These are phyloP conservation scores for Cercophora scortea DNA, from an alignment of 495 filamentous ascomycete species.

Conservation along the genomic window DNA sequence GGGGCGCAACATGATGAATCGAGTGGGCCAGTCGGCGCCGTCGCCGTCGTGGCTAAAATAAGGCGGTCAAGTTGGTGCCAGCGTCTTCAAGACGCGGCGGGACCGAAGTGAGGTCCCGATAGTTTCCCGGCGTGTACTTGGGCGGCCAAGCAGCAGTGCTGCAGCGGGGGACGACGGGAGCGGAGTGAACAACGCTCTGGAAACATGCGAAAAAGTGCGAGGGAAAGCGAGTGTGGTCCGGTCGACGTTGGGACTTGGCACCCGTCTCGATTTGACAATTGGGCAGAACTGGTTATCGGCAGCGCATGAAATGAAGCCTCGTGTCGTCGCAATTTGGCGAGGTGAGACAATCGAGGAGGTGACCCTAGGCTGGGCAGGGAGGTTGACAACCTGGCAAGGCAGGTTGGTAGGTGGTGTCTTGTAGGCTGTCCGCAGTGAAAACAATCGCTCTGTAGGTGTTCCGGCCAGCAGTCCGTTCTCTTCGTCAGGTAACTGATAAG, in stretches of 20 bases:
- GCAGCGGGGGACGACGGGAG: background rate
- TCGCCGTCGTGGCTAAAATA: too few species aligned
- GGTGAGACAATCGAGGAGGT: background rate
- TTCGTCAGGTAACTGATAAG: too few species aligned
- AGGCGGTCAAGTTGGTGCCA: slow-evolving; percentile 5
- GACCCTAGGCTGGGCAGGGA: background rate
- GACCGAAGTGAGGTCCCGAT: slow-evolving; percentile 4
- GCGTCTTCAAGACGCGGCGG: slow-evolving; percentile 27
- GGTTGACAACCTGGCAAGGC: too few species aligned
- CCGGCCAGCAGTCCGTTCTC: slow-evolving; percentile 2
- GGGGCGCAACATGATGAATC: slow-evolving; percentile 61
- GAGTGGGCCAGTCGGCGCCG: too few species aligned
- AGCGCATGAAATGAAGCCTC: slow-evolving; percentile 3
- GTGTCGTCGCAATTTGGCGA: background rate
- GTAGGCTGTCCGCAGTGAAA: background rate
- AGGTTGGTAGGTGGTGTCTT: too few species aligned
- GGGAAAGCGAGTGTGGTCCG: slow-evolving; percentile 7
- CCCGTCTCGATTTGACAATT: background rate
- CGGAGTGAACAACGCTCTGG: background rate
- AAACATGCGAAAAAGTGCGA: slow-evolving; percentile 12
- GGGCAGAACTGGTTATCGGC: background rate
- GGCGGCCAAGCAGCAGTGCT: background rate
- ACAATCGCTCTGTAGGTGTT: slow-evolving; percentile 1
- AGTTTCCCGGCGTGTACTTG: background rate
- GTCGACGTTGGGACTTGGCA: background rate